Evolutionary conservation across 805 yeast genomes (phyloP).

Genomic region (Zygosaccharomyces bisporus): DNA sequence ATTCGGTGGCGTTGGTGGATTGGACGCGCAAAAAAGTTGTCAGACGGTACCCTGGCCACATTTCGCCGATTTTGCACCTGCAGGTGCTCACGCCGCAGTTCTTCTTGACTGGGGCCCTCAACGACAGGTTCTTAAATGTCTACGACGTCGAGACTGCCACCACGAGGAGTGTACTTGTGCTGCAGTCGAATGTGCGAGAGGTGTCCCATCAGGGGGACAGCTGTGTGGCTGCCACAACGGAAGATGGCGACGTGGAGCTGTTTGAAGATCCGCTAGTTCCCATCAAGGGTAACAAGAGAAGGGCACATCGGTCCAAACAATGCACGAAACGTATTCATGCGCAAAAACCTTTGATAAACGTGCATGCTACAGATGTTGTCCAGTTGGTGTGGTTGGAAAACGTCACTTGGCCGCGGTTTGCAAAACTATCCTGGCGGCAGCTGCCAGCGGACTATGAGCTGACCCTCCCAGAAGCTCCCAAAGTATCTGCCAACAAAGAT

Average conservation of each 20-base stretch:
- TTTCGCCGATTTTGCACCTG: slow-evolving; percentile 56
- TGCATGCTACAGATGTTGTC: slow-evolving; percentile 64
- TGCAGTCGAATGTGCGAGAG: slow-evolving; percentile 56
- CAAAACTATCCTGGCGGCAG: slow-evolving; percentile 23
- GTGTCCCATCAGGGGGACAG: slow-evolving; percentile 39
- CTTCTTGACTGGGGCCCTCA: slow-evolving; percentile 67
- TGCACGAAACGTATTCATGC: slow-evolving; percentile 41
- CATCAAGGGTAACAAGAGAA: slow-evolving; percentile 39
- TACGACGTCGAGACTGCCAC: slow-evolving; percentile 42
- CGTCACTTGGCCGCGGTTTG: slow-evolving; percentile 43
- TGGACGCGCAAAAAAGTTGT: slow-evolving; percentile 38
- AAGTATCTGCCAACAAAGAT: slow-evolving; percentile 12
- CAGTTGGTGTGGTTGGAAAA: slow-evolving; percentile 50
- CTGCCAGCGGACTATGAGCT: slow-evolving; percentile 2
- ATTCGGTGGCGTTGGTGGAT: slow-evolving; percentile 56
- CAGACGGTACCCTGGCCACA: slow-evolving; percentile 69
- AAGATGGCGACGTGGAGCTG: slow-evolving; percentile 69
- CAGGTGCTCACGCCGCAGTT: slow-evolving; percentile 38
- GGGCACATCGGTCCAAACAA: slow-evolving; percentile 51
- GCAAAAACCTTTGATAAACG: slow-evolving; percentile 14
- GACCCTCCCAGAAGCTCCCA: slow-evolving; percentile 5
- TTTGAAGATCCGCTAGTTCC: slow-evolving; percentile 54
- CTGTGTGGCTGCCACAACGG: slow-evolving; percentile 51
- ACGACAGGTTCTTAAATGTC: slow-evolving; percentile 78
- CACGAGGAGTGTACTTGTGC: slow-evolving; percentile 57